Conservation (phyloP, 345 rosid genomes). For the Litchi chinensis region DNA sequence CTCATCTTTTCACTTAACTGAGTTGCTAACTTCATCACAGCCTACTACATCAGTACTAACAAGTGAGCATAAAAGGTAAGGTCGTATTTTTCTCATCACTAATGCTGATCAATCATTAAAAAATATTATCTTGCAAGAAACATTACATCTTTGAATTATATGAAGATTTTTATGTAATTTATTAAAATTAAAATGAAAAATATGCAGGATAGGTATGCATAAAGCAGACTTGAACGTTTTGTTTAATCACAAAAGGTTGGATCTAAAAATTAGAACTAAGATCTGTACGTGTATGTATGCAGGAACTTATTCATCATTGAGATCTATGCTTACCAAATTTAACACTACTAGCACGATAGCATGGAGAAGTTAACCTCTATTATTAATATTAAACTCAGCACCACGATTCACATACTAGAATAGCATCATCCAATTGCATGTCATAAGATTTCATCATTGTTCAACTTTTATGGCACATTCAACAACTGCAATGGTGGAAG, state of each 20-base stretch:
- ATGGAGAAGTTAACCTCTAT: not conserved
- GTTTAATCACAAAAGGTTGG: not conserved
- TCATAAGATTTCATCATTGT: not conserved
- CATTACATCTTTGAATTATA: not conserved
- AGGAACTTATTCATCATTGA: not conserved
- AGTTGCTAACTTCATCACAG: slow-evolving; percentile 43
- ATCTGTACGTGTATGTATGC: not conserved
- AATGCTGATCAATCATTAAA: not conserved
- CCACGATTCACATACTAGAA: not conserved
- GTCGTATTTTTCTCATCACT: not conserved
- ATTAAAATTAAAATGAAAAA: not conserved
- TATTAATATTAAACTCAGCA: not conserved
- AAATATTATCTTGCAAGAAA: not conserved
- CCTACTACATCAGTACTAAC: slow-evolving; percentile 34
- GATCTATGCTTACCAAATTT: not conserved
- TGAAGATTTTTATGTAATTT: not conserved
- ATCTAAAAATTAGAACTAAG: not conserved
- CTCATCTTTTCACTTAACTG: slow-evolving; percentile 49
- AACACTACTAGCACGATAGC: not conserved
- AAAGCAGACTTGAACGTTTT: not conserved
- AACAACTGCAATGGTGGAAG: not conserved
- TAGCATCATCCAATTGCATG: not conserved
- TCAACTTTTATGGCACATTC: not conserved
- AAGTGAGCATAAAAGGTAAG: not conserved
- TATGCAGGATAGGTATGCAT: not conserved